Evolutionary conservation across 768 basidiomycete species (phyloP).

Genomic region (Podaxis rugospora): DNA sequence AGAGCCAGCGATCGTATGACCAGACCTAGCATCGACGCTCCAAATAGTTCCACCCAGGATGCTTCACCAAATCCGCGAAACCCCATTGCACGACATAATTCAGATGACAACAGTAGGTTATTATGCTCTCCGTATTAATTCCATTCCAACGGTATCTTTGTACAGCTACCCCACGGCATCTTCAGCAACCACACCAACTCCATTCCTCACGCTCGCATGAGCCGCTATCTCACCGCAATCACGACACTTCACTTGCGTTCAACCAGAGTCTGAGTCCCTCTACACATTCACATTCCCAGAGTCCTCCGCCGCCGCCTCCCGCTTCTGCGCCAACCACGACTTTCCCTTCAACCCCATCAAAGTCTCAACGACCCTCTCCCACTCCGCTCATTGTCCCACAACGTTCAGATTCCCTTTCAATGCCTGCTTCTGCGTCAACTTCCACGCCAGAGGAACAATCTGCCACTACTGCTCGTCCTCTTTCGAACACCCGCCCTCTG

Average conservation of each 20-base stretch:
- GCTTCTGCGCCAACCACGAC: constrained; percentile 16
- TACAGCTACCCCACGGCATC: constrained; percentile 24
- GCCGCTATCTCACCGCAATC: constrained; percentile 26
- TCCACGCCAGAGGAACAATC: constrained; percentile 24
- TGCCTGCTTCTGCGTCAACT: constrained; percentile 25
- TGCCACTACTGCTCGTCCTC: neutral
- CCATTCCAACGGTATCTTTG: constrained; percentile 11
- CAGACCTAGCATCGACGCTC: constrained; percentile 25
- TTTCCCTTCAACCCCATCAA: constrained; percentile 13
- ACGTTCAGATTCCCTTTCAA: constrained; percentile 29
- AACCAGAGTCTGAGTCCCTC: constrained; percentile 15
- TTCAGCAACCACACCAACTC: constrained; percentile 24
- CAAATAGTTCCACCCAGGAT: constrained; percentile 9
- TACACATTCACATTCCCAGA: constrained; percentile 10
- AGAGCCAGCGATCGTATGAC: constrained; percentile 23
- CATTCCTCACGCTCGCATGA: constrained; percentile 40
- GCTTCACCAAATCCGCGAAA: constrained; percentile 21
- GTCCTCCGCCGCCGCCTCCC: constrained; percentile 20
- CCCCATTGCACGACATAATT: constrained; percentile 26
- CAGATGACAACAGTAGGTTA: constrained; percentile 35
- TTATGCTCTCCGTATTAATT: constrained; percentile 3
- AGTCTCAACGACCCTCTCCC: constrained; percentile 20
- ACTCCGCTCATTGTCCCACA: constrained; percentile 34
- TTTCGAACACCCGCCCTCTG: constrained; percentile 14
- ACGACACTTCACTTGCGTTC: constrained; percentile 21